Percentiles rank a stretch among this genome's conserved stretches.
Conservation (phyloP, 2,329 filamentous ascomycete species). For the Aureobasidium pullulans region DNA sequence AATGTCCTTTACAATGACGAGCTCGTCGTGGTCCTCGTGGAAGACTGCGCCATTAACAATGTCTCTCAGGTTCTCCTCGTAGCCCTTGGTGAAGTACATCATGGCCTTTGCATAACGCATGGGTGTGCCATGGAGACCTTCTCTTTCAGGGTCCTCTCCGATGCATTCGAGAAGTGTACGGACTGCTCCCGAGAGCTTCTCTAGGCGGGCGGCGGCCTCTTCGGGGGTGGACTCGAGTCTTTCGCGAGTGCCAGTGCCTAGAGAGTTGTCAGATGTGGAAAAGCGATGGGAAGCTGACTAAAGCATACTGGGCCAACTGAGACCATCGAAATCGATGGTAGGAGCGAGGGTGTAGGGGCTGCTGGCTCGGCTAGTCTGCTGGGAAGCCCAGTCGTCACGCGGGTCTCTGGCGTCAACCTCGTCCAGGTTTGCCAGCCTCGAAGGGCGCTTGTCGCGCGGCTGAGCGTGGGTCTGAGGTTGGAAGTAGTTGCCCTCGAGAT, state of each 20-base stretch:
- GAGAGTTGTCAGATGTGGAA: constrained; percentile 2
- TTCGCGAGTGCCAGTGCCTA: constrained; percentile 57
- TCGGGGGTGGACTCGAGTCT: constrained; percentile 52
- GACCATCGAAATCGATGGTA: constrained; percentile 48
- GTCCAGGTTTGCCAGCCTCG: constrained; percentile 28
- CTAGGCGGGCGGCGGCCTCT: constrained; percentile 49
- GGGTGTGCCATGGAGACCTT: constrained; percentile 60
- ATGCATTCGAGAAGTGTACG: constrained; percentile 59
- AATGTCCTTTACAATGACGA: constrained; percentile 97
- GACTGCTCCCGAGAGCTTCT: constrained; percentile 57
- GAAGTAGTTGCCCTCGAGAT: constrained; percentile 29
- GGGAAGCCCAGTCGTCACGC: constrained; percentile 48
- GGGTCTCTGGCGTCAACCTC: constrained; percentile 47
- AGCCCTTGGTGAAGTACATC: constrained; percentile 93
- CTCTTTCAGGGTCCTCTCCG: constrained; percentile 57
- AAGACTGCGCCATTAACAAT: constrained; percentile 93
- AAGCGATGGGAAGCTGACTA: neutral
- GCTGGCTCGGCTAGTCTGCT: constrained; percentile 39
- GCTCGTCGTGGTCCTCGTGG: constrained; percentile 91
- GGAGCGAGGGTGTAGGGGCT: constrained; percentile 45
- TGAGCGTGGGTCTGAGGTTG: constrained; percentile 1
- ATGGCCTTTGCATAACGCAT: constrained; percentile 90
- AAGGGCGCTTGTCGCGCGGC: constrained; percentile 12
- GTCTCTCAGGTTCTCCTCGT: constrained; percentile 86
- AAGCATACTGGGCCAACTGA: constrained; percentile 48